Evolutionary conservation across 306 rosid species (phyloP), one percentile per base, ranked within the genome.

Genomic region (Astragalus membranaceus): DNA sequence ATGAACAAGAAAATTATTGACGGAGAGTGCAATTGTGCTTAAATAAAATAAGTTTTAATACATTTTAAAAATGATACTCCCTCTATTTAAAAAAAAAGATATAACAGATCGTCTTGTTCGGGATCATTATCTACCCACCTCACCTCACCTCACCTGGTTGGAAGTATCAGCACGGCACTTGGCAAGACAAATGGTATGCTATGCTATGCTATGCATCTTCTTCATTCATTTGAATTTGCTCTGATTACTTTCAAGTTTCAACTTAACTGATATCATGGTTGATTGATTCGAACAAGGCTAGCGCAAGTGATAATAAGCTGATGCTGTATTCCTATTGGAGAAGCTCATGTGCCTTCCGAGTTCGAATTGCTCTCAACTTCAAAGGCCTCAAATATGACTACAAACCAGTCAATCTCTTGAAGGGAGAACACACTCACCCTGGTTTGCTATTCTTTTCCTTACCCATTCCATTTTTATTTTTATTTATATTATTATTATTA

Each of bases 361-460:
- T 71, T 37, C 73, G 86, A 59, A 65, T 82, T 14, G 86, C 81
- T 66, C 86, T 82, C 73, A 82, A 82, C 77, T 78, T 93, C 69
- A 93, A 93, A 88, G 90, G 95, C 32, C 78, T 91, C 4, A 69
- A 81, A 15, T 88, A 83, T 58, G 85, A 87, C 23, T 83, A 85
- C 84, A 80, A 32, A 49, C 41, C 96, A 5, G 87, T 86, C 46
- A 69, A 92, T 69, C 50, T 89, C 50, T 23, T 78, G 60, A 82
- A 92, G 66, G 88, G 83, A 56, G 83, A 87, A 68, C 90, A 89
- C 7, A 61, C 46, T 74, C 67, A 70, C 30, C 85, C 90, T 3
- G 94, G 96, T n/a, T n/a, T n/a, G n/a, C n/a, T n/a, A n/a, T n/a
- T n/a, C n/a, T n/a, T n/a, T n/a, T n/a, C n/a, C n/a, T n/a, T n/a